These are phyloP conservation scores for Wickerhamiella spandovensis DNA, from an alignment of 805 yeast genomes.

Conservation along the genomic window DNA sequence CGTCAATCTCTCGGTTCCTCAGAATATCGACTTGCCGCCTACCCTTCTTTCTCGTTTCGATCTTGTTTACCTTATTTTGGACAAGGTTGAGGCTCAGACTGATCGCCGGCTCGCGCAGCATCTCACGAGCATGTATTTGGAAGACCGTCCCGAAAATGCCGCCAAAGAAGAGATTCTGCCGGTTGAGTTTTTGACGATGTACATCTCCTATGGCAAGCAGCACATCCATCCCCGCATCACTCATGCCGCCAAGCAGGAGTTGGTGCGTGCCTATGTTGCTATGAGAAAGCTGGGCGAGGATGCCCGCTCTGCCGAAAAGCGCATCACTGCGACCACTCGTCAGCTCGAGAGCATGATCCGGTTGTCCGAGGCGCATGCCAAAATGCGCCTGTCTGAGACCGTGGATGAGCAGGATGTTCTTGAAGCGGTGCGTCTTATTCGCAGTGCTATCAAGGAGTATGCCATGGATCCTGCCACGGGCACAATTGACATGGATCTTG, in stretches of 20 bases:
- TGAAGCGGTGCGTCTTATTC: constrained; percentile 87
- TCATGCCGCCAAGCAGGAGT: constrained; percentile 65
- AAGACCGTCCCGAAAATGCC: constrained; percentile 68
- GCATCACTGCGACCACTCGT: constrained; percentile 96
- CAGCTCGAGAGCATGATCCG: constrained; percentile 94
- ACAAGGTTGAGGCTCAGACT: constrained; percentile 73
- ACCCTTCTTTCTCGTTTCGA: constrained; percentile 92
- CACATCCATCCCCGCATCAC: constrained; percentile 68
- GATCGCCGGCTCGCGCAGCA: constrained; percentile 85
- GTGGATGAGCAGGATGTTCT: constrained; percentile 75
- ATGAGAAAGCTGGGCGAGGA: constrained; percentile 95
- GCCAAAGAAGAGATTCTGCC: constrained; percentile 60
- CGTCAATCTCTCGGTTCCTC: constrained; percentile 88
- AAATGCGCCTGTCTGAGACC: constrained; percentile 63
- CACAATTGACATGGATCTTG: constrained; percentile 90
- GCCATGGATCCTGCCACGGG: constrained; percentile 98
- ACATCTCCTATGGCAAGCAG: constrained; percentile 91
- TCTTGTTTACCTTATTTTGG: constrained; percentile 80
- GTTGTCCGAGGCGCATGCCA: constrained; percentile 91
- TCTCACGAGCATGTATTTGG: constrained; percentile 81
- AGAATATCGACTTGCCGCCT: constrained; percentile 93
- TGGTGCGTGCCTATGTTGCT: constrained; percentile 78
- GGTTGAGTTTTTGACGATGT: constrained; percentile 72
- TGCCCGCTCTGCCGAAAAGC: constrained; percentile 65
- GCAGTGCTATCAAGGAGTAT: constrained; percentile 90